A percentile compares a stretch with the other conserved stretches of the same genome.
Evolutionary conservation across 495 filamentous ascomycete genomes (phyloP).

Genomic region (Amniculicola lignicola): DNA sequence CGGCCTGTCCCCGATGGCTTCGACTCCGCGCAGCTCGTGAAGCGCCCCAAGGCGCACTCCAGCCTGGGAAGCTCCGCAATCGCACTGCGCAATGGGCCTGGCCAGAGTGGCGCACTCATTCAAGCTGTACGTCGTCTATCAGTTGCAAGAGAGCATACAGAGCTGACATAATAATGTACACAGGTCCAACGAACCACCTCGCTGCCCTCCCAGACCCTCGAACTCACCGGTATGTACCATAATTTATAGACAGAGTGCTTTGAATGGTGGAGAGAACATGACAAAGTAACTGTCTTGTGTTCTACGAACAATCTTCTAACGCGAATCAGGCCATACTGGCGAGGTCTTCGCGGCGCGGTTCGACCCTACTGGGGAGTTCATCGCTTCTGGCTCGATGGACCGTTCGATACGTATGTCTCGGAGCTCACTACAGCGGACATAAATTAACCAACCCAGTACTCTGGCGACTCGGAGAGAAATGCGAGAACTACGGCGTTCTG

Average conservation of each 20-base stretch:
- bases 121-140: slow-evolving; percentile 85
- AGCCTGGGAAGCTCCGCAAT: slow-evolving; percentile 61
- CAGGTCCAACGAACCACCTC: slow-evolving; percentile 82
- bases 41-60: slow-evolving; percentile 72
- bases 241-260: too few relatives aligned
- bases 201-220: slow-evolving; percentile 91
- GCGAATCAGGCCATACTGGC: slow-evolving; percentile 69
- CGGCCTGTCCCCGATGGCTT: slow-evolving; percentile 78
- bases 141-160: too few relatives aligned
- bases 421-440: background rate
- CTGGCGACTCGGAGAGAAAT: slow-evolving; percentile 87
- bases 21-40: slow-evolving; percentile 76
- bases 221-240: too few relatives aligned
- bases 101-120: slow-evolving; percentile 70
- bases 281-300: too few relatives aligned
- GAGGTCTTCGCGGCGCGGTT: slow-evolving; percentile 93
- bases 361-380: slow-evolving; percentile 78
- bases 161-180: too few relatives aligned
- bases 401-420: slow-evolving; percentile 71
- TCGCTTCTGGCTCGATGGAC: slow-evolving; percentile 95
- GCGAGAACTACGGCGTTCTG: slow-evolving; percentile 87
- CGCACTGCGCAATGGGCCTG: slow-evolving; percentile 62
- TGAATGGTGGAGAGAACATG: too few relatives aligned
- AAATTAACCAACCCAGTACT: slow-evolving; percentile 58
- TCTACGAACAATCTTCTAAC: too few relatives aligned